Percentiles rank a stretch among this genome's conserved stretches.
phyloP scores from a whole-genome alignment of 768 basidiomycete species.

The Panellus pusillus region DNA sequence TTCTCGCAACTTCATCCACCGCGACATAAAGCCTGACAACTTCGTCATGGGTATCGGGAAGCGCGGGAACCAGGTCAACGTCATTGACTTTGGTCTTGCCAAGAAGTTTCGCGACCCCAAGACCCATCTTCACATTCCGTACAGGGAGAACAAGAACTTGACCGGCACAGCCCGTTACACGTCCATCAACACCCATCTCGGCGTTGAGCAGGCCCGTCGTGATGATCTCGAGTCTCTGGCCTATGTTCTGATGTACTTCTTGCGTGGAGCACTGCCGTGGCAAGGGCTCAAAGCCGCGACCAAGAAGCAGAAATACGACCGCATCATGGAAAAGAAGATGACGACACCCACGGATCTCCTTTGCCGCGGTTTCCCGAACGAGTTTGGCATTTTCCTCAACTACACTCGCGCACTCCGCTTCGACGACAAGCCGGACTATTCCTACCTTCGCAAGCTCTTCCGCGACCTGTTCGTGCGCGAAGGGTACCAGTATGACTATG shows the following conservation, averaged over 20 bases:
- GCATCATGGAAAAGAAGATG: conserved; percentile 99
- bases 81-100: conserved; percentile 95
- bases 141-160: conserved; percentile 99
- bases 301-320: conserved; percentile 99
- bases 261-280: conserved; percentile 97
- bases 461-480: conserved; percentile 96
- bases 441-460: conserved; percentile 99
- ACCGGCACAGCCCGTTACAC: conserved; percentile 99
- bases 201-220: conserved; percentile 96
- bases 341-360: conserved; percentile 95
- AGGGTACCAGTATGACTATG: conserved; percentile 98
- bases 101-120: conserved; percentile 99
- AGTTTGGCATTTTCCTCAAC: conserved; percentile 99
- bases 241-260: conserved; percentile 99
- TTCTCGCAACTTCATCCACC: conserved; percentile 96
- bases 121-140: conserved; percentile 98
- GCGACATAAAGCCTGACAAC: conserved; percentile 99
- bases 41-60: conserved; percentile 99
- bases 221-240: conserved; percentile 98
- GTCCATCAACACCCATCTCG: conserved; percentile 98
- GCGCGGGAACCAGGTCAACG: conserved; percentile 98
- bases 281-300: conserved; percentile 99
- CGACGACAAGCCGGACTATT: conserved; percentile 99
- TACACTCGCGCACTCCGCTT: conserved; percentile 98
- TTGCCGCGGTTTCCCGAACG: conserved; percentile 98